Conservation (phyloP, 805 yeast genomes). For the Yarrowia yakushimensis region DNA sequence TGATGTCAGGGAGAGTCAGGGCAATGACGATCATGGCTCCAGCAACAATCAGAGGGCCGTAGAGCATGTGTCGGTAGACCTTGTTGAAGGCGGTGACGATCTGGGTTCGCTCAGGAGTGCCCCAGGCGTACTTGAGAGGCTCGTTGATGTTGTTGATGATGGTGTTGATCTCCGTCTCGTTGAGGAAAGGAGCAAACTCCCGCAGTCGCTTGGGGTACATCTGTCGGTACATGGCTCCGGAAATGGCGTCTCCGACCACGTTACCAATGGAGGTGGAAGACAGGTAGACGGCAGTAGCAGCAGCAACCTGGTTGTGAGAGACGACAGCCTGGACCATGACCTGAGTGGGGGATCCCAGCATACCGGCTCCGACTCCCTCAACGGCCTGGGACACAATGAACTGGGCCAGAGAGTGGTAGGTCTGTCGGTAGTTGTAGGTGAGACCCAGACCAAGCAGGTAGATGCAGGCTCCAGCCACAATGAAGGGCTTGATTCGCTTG, state of each 20-base stretch:
- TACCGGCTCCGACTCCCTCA: conserved; percentile 71
- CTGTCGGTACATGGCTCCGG: conserved; percentile 73
- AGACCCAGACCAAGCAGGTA: conserved; percentile 65
- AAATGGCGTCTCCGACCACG: conserved; percentile 58
- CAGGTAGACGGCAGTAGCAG: conserved; percentile 54
- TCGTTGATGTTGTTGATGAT: conserved; percentile 16
- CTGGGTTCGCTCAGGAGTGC: conserved; percentile 24
- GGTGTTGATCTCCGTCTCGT: neutral
- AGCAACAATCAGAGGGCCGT: conserved; percentile 25
- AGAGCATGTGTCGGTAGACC: conserved; percentile 25
- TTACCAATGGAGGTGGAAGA: conserved; percentile 60
- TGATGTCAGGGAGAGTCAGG: conserved; percentile 18
- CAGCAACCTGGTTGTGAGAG: conserved; percentile 63
- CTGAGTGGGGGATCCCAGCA: conserved; percentile 63
- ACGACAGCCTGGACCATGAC: conserved; percentile 57
- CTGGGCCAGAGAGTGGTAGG: conserved; percentile 50
- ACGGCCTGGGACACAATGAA: conserved; percentile 62
- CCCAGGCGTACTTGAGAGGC: conserved; percentile 26
- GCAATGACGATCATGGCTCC: conserved; percentile 26
- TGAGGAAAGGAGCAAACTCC: conserved; percentile 8
- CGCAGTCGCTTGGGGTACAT: conserved; percentile 44
- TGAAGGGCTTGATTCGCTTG: conserved; percentile 56
- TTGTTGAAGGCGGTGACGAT: conserved; percentile 26
- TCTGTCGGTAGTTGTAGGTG: conserved; percentile 54
- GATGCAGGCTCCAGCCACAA: conserved; percentile 53